Base-by-base conservation (phyloP, 1,139 yeast genomes). In the Pichia norvegensis region DNA sequence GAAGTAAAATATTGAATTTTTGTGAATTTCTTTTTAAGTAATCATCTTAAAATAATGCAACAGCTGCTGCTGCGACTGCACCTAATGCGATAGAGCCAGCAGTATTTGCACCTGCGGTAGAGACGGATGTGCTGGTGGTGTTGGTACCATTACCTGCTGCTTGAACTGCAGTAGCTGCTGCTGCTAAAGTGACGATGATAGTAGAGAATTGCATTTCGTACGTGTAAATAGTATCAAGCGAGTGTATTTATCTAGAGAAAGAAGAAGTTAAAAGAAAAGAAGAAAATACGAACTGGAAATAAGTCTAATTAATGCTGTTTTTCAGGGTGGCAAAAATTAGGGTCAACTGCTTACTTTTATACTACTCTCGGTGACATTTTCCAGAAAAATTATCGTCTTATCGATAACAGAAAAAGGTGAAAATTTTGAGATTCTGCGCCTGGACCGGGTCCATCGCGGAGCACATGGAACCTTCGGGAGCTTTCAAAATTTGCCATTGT, bases 51-150 rank as follows among this genome's bases (percentile, higher is more conserved):
- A 78, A 75, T 62, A 78, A 70, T 67, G 79, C 85, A 61, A 78
- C 77, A 69, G 83, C 85, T 60, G 83, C 85, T 58, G 84, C 85
- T 55, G 79, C 79, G 62, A 79, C 83, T 64, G 84, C 85, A 69
- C 84, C 85, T 65, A 79, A 70, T 70, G 75, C 73, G 56, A 78
- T 78, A 59, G 78, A 78, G 67, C 76, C 78, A 58, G 72, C 68
- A 47, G 66, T 55, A 55, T 68, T 56, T 46, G 66, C 64, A 42
- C 65, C 64, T 55, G 68, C 64, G 39, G 62, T 63, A 52, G 66
- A 59, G 41, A 66, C 57, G 50, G 61, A 69, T 46, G 21, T 22
- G 8, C 61, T 50, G 58, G 64, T 59, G 46, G 68, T 59, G 27
- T 49, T 44, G 38, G 57, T 44, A 45, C 64, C 53, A 53, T 53